Base-by-base conservation (phyloP, 1,284 basidiomycete genomes). In the Phellinidium pouzarii region DNA sequence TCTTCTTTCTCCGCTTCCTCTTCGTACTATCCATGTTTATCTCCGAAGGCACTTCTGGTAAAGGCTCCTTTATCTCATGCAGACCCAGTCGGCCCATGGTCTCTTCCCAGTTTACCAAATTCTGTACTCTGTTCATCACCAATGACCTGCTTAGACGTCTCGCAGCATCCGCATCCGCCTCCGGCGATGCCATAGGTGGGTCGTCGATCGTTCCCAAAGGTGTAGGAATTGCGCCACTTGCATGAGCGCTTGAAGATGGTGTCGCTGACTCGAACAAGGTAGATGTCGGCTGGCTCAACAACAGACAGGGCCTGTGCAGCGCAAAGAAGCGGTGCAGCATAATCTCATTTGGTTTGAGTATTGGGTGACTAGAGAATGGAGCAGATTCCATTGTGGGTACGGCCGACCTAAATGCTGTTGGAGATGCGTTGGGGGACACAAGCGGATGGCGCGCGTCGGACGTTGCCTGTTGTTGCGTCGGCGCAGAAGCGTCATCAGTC, bases 1-100 rank as follows among this genome's bases (percentile, higher is more conserved):
- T 91, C 79, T 90, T 91, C 78, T 81, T 88, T 72, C 80, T 74
- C 61, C 80, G 76, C 75, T 91, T 91, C 67, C 88, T 79, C 73
- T 84, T 86, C 23, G 78, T 80, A 61, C 88, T 91, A 61, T 91
- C 88, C 71, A 87, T 73, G 71, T 75, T 74, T 58, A 76, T 73
- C 59, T 77, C 70, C 54, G 74, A 71, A 54, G 73, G 72, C 63
- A 75, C 66, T 29, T 69, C 66, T 17, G 76, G 72, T 46, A 75
- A 71, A 26, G 74, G 72, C 26, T 69, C 67, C 5, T 74, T 72
- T 58, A 69, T 64, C 23, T 75, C 66, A 58, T 77, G 73, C 47
- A 84, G 61, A 23, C 87, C 87, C 7, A 90, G 69, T 46, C 68
- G 70, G 60, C 75, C 72, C 57, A 90, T 65, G 1, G 80, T 75